A percentile compares a stretch with the other conserved stretches of the same genome.
Evolutionary conservation across 2,329 filamentous ascomycete species (phyloP).

Genomic region (Microdochium paspali): DNA sequence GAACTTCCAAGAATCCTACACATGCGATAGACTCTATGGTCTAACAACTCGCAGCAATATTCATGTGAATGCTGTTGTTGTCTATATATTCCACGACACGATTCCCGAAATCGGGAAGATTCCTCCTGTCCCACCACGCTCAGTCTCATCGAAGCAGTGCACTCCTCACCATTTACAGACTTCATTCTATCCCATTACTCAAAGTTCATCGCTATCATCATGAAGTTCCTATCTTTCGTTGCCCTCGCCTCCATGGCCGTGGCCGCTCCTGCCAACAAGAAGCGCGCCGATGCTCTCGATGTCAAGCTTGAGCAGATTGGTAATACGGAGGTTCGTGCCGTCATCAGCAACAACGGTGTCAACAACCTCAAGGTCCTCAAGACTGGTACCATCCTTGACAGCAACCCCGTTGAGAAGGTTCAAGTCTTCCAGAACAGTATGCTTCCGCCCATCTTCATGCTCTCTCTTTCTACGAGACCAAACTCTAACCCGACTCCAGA

Average conservation of each 20-base stretch:
- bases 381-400: slow-evolving; percentile 43
- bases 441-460: slow-evolving; percentile 7
- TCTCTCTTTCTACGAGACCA: neutral
- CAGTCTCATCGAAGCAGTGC: neutral
- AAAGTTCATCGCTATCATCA: slow-evolving; percentile 7
- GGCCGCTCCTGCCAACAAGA: slow-evolving; percentile 1
- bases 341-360: slow-evolving; percentile 42
- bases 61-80: no score
- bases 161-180: neutral
- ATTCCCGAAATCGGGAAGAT: neutral
- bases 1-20: no score
- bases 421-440: slow-evolving; percentile 36
- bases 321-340: slow-evolving; percentile 44
- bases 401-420: slow-evolving; percentile 42
- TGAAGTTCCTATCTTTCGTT: slow-evolving; percentile 8
- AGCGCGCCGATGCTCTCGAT: slow-evolving; percentile 21
- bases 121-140: neutral
- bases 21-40: no score
- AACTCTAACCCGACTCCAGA: no score
- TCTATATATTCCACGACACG: no score
- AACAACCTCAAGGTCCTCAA: slow-evolving; percentile 40
- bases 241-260: slow-evolving; percentile 1
- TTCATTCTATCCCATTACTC: no score
- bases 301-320: slow-evolving; percentile 36
- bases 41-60: no score